These are phyloP conservation scores for Wickerhamiella nectarea DNA, from an alignment of 805 yeast genomes.

Conservation along the genomic window DNA sequence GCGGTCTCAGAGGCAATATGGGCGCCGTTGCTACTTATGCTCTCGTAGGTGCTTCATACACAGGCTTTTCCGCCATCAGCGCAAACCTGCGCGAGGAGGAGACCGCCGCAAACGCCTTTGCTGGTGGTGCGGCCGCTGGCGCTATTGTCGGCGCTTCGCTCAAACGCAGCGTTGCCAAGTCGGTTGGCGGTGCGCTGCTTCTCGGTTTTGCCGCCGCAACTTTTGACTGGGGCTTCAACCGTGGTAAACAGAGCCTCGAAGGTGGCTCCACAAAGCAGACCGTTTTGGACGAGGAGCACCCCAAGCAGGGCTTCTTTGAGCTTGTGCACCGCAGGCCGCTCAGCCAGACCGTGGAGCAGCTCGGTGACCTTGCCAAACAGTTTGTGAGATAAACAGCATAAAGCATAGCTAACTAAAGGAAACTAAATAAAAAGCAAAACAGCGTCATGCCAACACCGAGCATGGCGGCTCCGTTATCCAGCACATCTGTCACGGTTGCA, in stretches of 20 bases:
- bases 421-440: not conserved
- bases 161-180: constrained; percentile 26
- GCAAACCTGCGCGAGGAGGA: constrained; percentile 50
- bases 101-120: constrained; percentile 46
- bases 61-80: constrained; percentile 31
- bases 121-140: constrained; percentile 37
- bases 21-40: constrained; percentile 26
- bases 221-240: constrained; percentile 25
- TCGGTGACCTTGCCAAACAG: constrained; percentile 37
- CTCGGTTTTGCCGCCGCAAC: constrained; percentile 35
- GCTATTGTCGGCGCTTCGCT: constrained; percentile 29
- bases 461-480: not conserved
- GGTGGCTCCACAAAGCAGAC: constrained; percentile 27
- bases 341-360: constrained; percentile 60
- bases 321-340: constrained; percentile 68
- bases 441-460: too few relatives aligned
- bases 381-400: constrained; percentile 16
- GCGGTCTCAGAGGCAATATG: constrained; percentile 21
- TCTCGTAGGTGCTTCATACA: constrained; percentile 38
- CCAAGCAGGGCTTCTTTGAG: constrained; percentile 60
- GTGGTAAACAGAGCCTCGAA: constrained; percentile 22
- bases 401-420: not conserved
- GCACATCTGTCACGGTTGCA: not conserved
- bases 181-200: constrained; percentile 35
- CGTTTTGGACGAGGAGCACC: constrained; percentile 24